A percentile compares a stretch with the other conserved stretches of the same genome.
phyloP scores from a whole-genome alignment of 1,284 basidiomycete species.

The Cutaneotrichosporon mucoides region DNA sequence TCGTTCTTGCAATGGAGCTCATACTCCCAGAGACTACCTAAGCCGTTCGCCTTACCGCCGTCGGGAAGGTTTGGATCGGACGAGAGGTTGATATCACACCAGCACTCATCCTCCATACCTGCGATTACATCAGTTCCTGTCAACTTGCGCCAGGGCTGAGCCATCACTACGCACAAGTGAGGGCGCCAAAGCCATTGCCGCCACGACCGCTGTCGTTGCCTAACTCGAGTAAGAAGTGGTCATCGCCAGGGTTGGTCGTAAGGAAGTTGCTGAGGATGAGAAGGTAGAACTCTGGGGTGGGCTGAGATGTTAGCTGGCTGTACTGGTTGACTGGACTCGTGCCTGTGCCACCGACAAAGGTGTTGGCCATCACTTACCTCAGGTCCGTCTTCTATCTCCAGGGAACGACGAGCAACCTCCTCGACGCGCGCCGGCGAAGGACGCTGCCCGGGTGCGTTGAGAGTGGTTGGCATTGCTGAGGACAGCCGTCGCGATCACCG shows the following conservation, averaged over 20 bases:
- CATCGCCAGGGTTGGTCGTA: slow-evolving; percentile 27
- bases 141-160: no score
- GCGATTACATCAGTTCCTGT: neutral
- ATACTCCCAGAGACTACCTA: slow-evolving; percentile 37
- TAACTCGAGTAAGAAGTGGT: slow-evolving; percentile 39
- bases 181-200: slow-evolving; percentile 37
- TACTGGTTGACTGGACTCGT: no score
- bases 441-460: slow-evolving; percentile 13
- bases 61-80: slow-evolving; percentile 28
- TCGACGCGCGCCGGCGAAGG: slow-evolving; percentile 7
- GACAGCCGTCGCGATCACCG: neutral
- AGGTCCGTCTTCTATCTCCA: slow-evolving; percentile 1
- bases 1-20: slow-evolving; percentile 11
- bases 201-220: slow-evolving; percentile 18
- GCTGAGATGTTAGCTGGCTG: slow-evolving; percentile 11
- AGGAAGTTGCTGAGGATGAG: slow-evolving; percentile 21
- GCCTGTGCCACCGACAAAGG: no score
- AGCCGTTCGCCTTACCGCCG: slow-evolving; percentile 31
- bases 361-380: no score
- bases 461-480: neutral
- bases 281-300: slow-evolving; percentile 23
- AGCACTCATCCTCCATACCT: slow-evolving; percentile 46
- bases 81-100: slow-evolving; percentile 34
- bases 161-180: slow-evolving; percentile 35
- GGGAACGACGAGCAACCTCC: slow-evolving; percentile 7